These are phyloP conservation scores for Coleophoma crateriformis DNA, from an alignment of 2,329 filamentous ascomycete genomes.

Conservation along the genomic window DNA sequence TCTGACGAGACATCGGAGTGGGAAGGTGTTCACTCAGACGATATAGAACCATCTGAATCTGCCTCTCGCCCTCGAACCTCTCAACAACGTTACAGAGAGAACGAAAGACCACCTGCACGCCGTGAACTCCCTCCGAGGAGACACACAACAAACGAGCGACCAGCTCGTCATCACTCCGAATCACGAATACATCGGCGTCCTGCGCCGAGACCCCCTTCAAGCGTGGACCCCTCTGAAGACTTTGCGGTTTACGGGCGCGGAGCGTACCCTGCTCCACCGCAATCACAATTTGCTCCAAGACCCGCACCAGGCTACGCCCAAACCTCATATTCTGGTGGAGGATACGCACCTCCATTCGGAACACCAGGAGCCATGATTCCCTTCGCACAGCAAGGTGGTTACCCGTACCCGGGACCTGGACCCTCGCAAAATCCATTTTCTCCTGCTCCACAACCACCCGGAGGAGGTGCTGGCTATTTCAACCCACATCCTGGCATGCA, in stretches of 20 bases:
- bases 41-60: conserved; percentile 53
- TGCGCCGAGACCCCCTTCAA: conserved; percentile 50
- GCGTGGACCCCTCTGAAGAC: conserved; percentile 61
- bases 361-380: conserved; percentile 22
- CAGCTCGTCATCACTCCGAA: conserved; percentile 29
- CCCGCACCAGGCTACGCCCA: conserved; percentile 22
- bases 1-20: conserved; percentile 30
- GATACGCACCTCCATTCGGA: conserved; percentile 23
- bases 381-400: conserved; percentile 18
- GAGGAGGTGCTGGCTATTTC: conserved; percentile 25
- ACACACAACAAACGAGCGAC: conserved; percentile 26
- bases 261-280: conserved; percentile 26
- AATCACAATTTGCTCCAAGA: conserved; percentile 17
- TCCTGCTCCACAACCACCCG: conserved; percentile 18
- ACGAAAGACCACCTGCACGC: conserved; percentile 29
- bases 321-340: conserved; percentile 20
- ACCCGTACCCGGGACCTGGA: conserved; percentile 12
- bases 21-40: conserved; percentile 36
- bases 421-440: conserved; percentile 21
- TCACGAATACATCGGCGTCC: conserved; percentile 35
- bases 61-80: conserved; percentile 36
- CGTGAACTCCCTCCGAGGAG: conserved; percentile 33
- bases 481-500: conserved; percentile 12
- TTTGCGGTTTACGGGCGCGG: conserved; percentile 41
- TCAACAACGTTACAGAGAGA: conserved; percentile 14